Base-by-base conservation (phyloP, 306 rosid species). In the Cucurbita moschata region DNA sequence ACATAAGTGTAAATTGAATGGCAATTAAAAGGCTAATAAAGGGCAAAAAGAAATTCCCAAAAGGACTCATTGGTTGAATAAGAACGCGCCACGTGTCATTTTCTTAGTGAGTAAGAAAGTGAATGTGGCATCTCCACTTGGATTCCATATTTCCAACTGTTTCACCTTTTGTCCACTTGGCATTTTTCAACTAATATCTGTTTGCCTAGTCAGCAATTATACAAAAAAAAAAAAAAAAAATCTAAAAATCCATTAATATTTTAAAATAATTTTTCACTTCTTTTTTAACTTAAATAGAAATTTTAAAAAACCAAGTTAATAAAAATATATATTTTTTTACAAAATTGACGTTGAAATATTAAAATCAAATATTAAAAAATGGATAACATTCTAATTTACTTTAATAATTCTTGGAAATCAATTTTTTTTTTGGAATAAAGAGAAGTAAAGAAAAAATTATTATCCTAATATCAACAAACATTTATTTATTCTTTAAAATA, bases 61-160 rank as follows among this genome's bases (percentile, higher is more conserved):
- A 0, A 3, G 12, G 35, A 30, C 4, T 30, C 3, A 12, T 67
- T 44, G 73, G 47, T 67, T 67, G 55, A 13, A 46, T 64, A 53
- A 73, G 50, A 54, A 64, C 16, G 19, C 74, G 59, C 43, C 62
- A 78, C 75, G 70, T 65, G 75, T 70, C 56, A 78, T 46, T 73
- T 37, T 56, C 81, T 78, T 78, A 73, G 47, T 8, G 51, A 72
- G 71, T 8, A 76, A 72, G 80, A 46, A 76, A 76, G 64, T 37
- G 44, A 47, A 52, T 21, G 19, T 63, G 54, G 74, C 74, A 78
- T 73, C 63, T 44, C 78, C 75, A 40, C 58, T 40, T 9, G 18
- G 51, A 30, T 71, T 73, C 72, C 42, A 30, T 14, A 12, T 30
- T 30, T 14, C 10, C n/a, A 66, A 43, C 18, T 43, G 38, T 18